phyloP scores from a whole-genome alignment of 192 early-diverging fungal species.

The Lunasporangiospora selenospora region DNA sequence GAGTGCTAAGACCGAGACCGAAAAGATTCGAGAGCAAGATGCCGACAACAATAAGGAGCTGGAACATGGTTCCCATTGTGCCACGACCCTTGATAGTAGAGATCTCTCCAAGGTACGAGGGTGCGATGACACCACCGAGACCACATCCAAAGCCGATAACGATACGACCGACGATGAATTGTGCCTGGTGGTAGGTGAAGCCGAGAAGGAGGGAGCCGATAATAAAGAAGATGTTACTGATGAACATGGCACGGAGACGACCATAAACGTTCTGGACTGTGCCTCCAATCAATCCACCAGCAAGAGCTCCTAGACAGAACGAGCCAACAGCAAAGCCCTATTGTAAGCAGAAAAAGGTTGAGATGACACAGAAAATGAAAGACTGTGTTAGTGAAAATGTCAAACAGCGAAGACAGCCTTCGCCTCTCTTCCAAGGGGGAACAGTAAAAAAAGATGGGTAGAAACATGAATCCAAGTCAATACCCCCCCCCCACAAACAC shows the following conservation, averaged over 20 bases:
- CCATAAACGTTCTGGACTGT: slow-evolving; percentile 58
- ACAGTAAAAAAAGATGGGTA: too few species aligned
- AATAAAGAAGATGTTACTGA: slow-evolving; percentile 73
- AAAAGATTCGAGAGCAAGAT: slow-evolving; percentile 74
- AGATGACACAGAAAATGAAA: not conserved
- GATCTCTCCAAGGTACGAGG: slow-evolving; percentile 83
- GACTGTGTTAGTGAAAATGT: not conserved
- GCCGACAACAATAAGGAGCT: slow-evolving; percentile 80
- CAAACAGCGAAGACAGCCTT: too few species aligned
- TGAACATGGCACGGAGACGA: slow-evolving; percentile 64
- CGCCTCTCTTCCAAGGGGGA: too few species aligned
- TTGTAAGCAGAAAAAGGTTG: not conserved
- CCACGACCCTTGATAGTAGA: slow-evolving; percentile 75
- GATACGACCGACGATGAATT: slow-evolving; percentile 78
- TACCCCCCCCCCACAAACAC: too few species aligned
- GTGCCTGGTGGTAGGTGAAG: slow-evolving; percentile 61
- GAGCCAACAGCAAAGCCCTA: slow-evolving; percentile 57
- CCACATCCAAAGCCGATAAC: slow-evolving; percentile 78
- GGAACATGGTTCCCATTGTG: slow-evolving; percentile 73
- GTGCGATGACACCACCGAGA: slow-evolving; percentile 59
- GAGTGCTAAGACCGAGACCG: slow-evolving; percentile 63
- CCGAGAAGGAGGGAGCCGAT: slow-evolving; percentile 69
- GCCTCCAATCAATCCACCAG: slow-evolving; percentile 62
- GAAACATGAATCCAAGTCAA: too few species aligned
- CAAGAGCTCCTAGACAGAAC: slow-evolving; percentile 61